phyloP scores from a whole-genome alignment of 805 yeast genomes.

The Candida ortonii region DNA sequence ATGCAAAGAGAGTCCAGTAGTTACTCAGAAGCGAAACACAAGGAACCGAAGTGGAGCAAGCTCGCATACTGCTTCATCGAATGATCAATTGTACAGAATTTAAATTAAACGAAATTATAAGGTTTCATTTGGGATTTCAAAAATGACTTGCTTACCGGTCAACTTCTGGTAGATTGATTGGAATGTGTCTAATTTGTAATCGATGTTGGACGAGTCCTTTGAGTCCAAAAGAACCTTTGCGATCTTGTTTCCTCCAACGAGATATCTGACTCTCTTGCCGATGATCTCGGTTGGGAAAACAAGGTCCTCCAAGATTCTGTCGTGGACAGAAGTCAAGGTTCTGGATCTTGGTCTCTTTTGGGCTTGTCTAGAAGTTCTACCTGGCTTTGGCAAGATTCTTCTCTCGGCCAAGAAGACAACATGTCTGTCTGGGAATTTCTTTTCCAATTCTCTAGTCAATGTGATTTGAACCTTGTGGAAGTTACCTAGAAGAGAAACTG shows the following conservation, averaged over 20 bases:
- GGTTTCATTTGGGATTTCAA: constrained; percentile 77
- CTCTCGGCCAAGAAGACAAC: constrained; percentile 99
- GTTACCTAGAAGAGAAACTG: constrained; percentile 87
- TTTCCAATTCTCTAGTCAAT: constrained; percentile 98
- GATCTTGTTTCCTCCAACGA: constrained; percentile 98
- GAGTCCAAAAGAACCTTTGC: constrained; percentile 97
- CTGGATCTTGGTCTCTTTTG: constrained; percentile 99
- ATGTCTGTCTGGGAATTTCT: constrained; percentile 99
- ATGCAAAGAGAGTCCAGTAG: no score
- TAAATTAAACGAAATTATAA: constrained; percentile 32
- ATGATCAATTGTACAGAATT: constrained; percentile 9
- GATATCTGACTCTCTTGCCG: constrained; percentile 99
- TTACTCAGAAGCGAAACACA: no score
- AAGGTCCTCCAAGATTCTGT: constrained; percentile 96
- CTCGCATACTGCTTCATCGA: constrained; percentile 2
- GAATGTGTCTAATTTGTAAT: constrained; percentile 99
- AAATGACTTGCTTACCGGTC: constrained; percentile 99
- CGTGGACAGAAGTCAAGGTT: constrained; percentile 98
- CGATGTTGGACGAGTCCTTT: constrained; percentile 94
- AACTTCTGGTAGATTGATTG: constrained; percentile 97
- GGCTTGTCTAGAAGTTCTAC: constrained; percentile 86
- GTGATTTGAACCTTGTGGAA: constrained; percentile 97
- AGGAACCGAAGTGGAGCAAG: no score
- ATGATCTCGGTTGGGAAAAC: constrained; percentile 99
- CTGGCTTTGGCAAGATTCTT: constrained; percentile 98